Evolutionary conservation across 2,329 filamentous ascomycete genomes (phyloP).

Genomic region (Berkeleyomyces basicola): DNA sequence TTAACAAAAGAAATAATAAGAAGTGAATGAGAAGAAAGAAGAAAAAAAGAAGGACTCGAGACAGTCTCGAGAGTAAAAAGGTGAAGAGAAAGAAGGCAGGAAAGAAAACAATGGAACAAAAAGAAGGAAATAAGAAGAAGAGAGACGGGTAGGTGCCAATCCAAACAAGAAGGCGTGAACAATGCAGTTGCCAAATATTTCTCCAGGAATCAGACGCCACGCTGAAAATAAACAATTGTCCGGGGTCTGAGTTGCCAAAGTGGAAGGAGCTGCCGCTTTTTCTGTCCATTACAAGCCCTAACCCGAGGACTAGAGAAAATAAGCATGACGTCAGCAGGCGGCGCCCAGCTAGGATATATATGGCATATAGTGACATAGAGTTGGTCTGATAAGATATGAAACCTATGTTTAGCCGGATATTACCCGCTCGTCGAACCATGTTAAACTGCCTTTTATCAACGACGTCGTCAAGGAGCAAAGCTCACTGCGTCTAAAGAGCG

Average conservation of each 20-base stretch:
- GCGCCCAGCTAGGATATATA: no score
- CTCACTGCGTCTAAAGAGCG: no score
- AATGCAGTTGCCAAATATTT: neutral
- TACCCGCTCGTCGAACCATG: neutral
- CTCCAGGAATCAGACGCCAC: neutral
- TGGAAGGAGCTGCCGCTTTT: no score
- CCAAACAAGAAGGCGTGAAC: neutral
- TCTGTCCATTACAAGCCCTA: neutral
- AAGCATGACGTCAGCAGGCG: neutral
- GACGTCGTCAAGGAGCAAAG: neutral
- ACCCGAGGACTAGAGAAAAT: neutral
- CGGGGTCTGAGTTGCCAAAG: neutral
- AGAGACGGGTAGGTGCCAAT: neutral
- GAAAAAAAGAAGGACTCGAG: conserved; percentile 3
- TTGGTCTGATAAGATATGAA: neutral
- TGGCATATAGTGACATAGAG: no score
- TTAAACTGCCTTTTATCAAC: conserved; percentile 10
- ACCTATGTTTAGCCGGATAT: neutral
- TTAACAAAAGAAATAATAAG: conserved; percentile 12
- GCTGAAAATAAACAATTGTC: neutral
- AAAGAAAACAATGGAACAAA: conserved; percentile 14
- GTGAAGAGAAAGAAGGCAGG: conserved; percentile 10
- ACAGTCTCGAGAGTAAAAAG: neutral
- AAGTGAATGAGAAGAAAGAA: conserved; percentile 2
- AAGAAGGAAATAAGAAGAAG: conserved; percentile 8